Conservation (phyloP, 2,329 filamentous ascomycete species). For the Trichoderma atroviride region DNA sequence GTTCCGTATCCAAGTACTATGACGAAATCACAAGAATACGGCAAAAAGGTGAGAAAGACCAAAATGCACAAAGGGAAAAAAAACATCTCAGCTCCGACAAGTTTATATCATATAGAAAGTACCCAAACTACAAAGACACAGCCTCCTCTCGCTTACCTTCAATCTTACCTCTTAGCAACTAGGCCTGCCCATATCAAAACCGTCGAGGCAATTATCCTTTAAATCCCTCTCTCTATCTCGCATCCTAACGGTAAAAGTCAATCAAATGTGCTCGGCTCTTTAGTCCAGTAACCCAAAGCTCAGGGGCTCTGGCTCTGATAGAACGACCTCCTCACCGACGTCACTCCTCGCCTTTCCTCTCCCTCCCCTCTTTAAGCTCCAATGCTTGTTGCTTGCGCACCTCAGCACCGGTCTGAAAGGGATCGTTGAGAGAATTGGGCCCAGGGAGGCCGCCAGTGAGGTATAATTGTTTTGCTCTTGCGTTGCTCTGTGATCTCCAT, state of each 20-base stretch:
- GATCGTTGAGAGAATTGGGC: neutral
- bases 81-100: slow-evolving; percentile 22
- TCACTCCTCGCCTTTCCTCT: slow-evolving; percentile 29
- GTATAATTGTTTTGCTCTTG: slow-evolving; percentile 52
- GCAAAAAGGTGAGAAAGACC: neutral
- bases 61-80: neutral
- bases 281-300: slow-evolving; percentile 65
- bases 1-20: neutral
- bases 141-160: slow-evolving; percentile 6
- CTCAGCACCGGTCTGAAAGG: slow-evolving; percentile 31
- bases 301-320: slow-evolving; percentile 64
- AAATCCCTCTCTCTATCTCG: neutral
- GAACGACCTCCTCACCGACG: slow-evolving; percentile 50
- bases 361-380: slow-evolving; percentile 13
- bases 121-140: slow-evolving; percentile 7
- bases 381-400: slow-evolving; percentile 39
- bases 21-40: neutral
- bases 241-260: neutral
- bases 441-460: neutral
- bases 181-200: neutral
- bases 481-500: slow-evolving; percentile 63
- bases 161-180: neutral
- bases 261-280: slow-evolving; percentile 61
- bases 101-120: neutral
- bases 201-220: neutral